These are phyloP conservation scores for Nyctanthes arbortristis DNA, from an alignment of 257 asterid genomes.

Conservation along the genomic window DNA sequence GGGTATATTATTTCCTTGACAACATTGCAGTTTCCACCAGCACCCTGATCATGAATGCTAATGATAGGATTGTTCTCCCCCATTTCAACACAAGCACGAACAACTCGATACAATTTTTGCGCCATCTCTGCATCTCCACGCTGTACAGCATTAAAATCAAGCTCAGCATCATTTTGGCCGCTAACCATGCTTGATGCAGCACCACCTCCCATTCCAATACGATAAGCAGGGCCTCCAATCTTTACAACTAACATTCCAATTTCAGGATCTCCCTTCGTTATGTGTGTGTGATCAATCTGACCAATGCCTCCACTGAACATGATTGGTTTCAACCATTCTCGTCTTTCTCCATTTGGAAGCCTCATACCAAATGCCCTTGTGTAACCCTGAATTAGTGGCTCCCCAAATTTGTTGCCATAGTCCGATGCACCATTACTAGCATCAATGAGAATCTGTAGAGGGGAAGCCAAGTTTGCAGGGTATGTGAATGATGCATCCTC, in stretches of 20 bases:
- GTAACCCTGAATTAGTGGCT: slow-evolving; percentile 94
- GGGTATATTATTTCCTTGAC: slow-evolving; percentile 82
- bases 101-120: slow-evolving; percentile 83
- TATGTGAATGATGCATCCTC: slow-evolving; percentile 79
- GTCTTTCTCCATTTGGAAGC: slow-evolving; percentile 82
- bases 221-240: slow-evolving; percentile 98
- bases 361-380: slow-evolving; percentile 90
- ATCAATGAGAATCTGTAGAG: slow-evolving; percentile 82
- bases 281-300: slow-evolving; percentile 79
- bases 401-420: slow-evolving; percentile 94
- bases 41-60: slow-evolving; percentile 95
- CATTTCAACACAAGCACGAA: slow-evolving; percentile 89
- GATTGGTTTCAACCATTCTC: slow-evolving; percentile 96
- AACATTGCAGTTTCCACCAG: slow-evolving; percentile 78
- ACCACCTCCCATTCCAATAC: slow-evolving; percentile 98
- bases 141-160: slow-evolving; percentile 85
- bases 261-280: slow-evolving; percentile 85
- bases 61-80: slow-evolving; percentile 84
- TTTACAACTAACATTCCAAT: slow-evolving; percentile 92
- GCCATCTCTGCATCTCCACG: slow-evolving; percentile 99
- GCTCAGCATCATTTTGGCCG: slow-evolving; percentile 92
- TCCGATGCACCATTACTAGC: slow-evolving; percentile 97
- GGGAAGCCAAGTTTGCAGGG: slow-evolving; percentile 82
- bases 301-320: slow-evolving; percentile 98
- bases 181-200: slow-evolving; percentile 99